These are phyloP conservation scores for Scytalidium lignicola DNA, from an alignment of 2,329 filamentous ascomycete genomes.

Conservation along the genomic window DNA sequence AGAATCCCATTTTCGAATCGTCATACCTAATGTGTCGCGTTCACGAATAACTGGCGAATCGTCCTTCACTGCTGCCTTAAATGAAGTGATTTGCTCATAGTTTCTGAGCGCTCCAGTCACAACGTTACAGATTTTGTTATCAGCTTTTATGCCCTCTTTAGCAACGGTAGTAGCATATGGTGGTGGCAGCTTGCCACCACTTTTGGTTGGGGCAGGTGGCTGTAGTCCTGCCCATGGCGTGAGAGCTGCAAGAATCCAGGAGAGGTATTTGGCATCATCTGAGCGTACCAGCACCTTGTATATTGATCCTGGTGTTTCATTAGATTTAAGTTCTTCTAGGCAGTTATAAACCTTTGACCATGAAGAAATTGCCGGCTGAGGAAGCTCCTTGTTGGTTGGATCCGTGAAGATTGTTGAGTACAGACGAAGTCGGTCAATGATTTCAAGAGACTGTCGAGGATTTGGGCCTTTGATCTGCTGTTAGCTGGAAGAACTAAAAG, in stretches of 20 bases:
- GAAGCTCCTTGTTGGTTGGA: constrained; percentile 48
- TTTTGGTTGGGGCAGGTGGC: constrained; percentile 32
- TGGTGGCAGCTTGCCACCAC: constrained; percentile 44
- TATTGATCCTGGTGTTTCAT: constrained; percentile 41
- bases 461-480: constrained; percentile 45
- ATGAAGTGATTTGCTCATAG: constrained; percentile 53
- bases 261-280: constrained; percentile 61
- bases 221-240: constrained; percentile 63
- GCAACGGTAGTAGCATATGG: constrained; percentile 60
- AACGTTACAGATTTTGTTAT: constrained; percentile 69
- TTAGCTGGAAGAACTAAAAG: constrained; percentile 8
- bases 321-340: constrained; percentile 45
- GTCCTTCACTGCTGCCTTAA: constrained; percentile 52
- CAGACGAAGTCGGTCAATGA: constrained; percentile 62
- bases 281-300: constrained; percentile 54
- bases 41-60: constrained; percentile 40
- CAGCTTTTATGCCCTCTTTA: constrained; percentile 72
- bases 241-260: constrained; percentile 73
- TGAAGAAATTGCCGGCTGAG: constrained; percentile 49
- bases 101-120: constrained; percentile 61
- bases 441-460: constrained; percentile 55
- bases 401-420: constrained; percentile 73
- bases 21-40: constrained; percentile 67
- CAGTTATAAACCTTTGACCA: constrained; percentile 63
- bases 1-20: constrained; percentile 65